phyloP scores from a whole-genome alignment of 345 rosid genomes.

The Moricandia moricandioides region DNA sequence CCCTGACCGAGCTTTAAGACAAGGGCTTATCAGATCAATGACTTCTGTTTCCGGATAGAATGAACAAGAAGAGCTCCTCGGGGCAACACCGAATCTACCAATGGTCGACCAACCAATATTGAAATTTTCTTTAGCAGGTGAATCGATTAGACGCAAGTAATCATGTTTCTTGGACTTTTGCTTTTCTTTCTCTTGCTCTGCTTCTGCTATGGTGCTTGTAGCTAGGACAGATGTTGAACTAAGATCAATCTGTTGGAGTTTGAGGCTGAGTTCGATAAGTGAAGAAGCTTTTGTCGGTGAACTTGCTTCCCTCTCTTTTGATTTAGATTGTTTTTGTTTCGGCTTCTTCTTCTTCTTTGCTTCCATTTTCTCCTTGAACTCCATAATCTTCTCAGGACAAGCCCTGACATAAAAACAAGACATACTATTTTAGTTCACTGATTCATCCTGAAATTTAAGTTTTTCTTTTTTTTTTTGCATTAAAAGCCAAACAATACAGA shows the following conservation, averaged over 20 bases:
- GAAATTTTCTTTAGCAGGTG: constrained; percentile 20
- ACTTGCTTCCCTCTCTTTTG: constrained; percentile 42
- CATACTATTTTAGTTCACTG: not conserved
- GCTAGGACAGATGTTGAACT: constrained; percentile 32
- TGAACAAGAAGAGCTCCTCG: not conserved
- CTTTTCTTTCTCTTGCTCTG: constrained; percentile 22
- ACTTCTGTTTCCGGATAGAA: constrained; percentile 40
- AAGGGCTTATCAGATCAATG: constrained; percentile 79
- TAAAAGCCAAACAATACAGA: not conserved
- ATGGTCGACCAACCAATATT: not conserved
- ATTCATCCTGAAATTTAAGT: not conserved
- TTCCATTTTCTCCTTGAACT: constrained; percentile 63
- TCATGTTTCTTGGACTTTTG: constrained; percentile 19
- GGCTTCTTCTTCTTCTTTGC: constrained; percentile 42
- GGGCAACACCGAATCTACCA: constrained; percentile 4
- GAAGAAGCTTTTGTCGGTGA: constrained; percentile 26
- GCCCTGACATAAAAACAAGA: constrained; percentile 45
- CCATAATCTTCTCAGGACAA: constrained; percentile 77
- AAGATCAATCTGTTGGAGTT: constrained; percentile 61
- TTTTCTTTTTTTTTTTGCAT: no score
- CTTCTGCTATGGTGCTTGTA: constrained; percentile 32
- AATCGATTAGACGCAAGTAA: constrained; percentile 26
- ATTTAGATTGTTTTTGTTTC: constrained; percentile 36
- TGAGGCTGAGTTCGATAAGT: constrained; percentile 47
- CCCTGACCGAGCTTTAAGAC: constrained; percentile 34